Base-by-base conservation (phyloP, 164 flowering plant species). In the Houttuynia cordata region DNA sequence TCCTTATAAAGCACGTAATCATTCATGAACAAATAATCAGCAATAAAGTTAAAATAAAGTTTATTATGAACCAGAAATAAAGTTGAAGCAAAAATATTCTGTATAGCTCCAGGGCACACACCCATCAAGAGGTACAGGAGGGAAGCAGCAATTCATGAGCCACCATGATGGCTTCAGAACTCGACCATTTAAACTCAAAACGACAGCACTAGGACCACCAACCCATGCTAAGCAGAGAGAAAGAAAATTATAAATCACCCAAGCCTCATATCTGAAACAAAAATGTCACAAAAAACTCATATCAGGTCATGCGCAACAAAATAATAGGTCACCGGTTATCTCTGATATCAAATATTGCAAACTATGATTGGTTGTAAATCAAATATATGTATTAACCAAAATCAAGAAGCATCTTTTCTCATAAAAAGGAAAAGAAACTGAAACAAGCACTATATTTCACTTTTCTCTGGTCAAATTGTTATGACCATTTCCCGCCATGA, bases 121-220 rank as follows among this genome's bases (percentile, higher is more conserved):
- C 98, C 98, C 98, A 80, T 92, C 98, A 63, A 92, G 70, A 66
- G 94, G 82, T 21, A 89, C 65, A 21, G 96, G 82, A 67, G 94
- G 87, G 58, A 89, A 78, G 81, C 98, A 92, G 69, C 98, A 92
- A 1, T 97, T 92, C 97, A 92, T 92, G 70, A 92, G 73, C 71
- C 69, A 79, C 79, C 78, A 77, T 45, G 94, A 83, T 60, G 98
- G 96, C 79, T 84, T 92, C 71, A 92, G 59, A 65, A 77, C 74
- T 15, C 88, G 80, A 23, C 98, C 98, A 75, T 78, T 80, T 61
- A 92, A 80, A 74, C 89, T 92, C 62, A 89, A 56, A 40, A 89
- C 96, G 71, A 89, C 98, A 64, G 98, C 84, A 68, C 98, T 97
- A 17, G 98, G 98, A 24, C 98, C 98, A 68, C 98, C 98, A 53